Percentiles rank a stretch among this genome's conserved stretches.
Evolutionary conservation across 2,329 filamentous ascomycete species (phyloP).

Genomic region (Calonectria ilicicola): DNA sequence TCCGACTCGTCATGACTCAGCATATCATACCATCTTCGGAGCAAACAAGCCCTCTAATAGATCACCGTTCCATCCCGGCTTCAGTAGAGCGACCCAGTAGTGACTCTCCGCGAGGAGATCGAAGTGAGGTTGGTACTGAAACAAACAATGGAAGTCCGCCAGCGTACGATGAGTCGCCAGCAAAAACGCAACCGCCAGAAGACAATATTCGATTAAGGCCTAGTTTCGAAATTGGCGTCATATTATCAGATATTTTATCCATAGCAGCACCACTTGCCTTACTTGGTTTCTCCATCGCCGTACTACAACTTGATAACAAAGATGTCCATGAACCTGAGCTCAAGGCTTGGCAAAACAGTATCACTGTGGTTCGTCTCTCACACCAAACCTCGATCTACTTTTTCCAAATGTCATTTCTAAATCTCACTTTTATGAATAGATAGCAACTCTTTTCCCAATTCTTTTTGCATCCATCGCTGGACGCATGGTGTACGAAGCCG

Average conservation of each 20-base stretch:
- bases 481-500: slow-evolving; percentile 19
- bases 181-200: neutral
- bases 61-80: neutral
- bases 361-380: neutral
- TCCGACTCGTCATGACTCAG: neutral
- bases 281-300: neutral
- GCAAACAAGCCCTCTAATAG: neutral
- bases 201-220: neutral
- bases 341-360: neutral
- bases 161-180: too few relatives aligned
- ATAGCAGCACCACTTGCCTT: neutral
- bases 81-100: neutral
- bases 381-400: neutral
- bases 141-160: neutral
- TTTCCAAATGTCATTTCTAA: neutral
- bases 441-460: slow-evolving; percentile 23
- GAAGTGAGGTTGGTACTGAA: neutral
- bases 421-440: neutral
- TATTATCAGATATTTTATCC: neutral
- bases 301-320: neutral
- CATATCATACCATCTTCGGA: neutral
- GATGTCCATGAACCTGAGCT: neutral
- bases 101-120: neutral
- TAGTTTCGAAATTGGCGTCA: neutral
- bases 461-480: slow-evolving; percentile 26